Conservation (phyloP, 257 asterid genomes). For the Echium plantagineum region DNA sequence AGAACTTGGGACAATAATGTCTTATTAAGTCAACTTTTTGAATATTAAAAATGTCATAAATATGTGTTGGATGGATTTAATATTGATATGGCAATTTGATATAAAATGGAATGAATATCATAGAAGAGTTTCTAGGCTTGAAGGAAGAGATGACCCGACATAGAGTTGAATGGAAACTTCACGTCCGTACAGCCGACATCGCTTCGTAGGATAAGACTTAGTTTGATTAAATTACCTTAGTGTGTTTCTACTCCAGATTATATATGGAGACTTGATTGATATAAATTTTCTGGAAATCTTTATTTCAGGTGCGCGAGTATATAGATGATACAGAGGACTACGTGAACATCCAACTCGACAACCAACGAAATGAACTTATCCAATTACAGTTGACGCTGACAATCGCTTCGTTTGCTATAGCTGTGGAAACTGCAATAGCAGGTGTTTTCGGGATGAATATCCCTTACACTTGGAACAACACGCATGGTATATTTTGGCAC, state of each 20-base stretch:
- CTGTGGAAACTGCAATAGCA: conserved; percentile 49
- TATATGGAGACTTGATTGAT: not conserved
- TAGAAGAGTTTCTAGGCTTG: no score
- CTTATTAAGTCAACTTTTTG: not conserved
- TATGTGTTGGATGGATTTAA: no score
- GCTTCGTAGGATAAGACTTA: no score
- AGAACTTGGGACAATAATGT: not conserved
- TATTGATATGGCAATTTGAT: no score
- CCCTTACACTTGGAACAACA: conserved; percentile 20
- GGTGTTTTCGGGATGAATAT: conserved; percentile 83
- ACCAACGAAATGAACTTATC: conserved; percentile 79
- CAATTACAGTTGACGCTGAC: conserved; percentile 77
- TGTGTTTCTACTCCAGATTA: not conserved
- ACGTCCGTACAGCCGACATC: no score
- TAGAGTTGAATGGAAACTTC: no score
- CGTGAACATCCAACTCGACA: conserved; percentile 87
- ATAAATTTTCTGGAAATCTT: not conserved
- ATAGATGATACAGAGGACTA: conserved; percentile 90
- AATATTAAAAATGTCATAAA: not conserved
- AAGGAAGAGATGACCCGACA: no score
- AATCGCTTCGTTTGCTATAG: conserved; percentile 61
- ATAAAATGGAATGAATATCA: not conserved
- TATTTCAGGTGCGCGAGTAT: conserved; percentile 71
- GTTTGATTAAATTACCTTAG: no score
- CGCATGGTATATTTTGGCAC: not conserved